These are phyloP conservation scores for Tetrapisispora fleetii DNA, from an alignment of 805 yeast genomes.

Conservation along the genomic window DNA sequence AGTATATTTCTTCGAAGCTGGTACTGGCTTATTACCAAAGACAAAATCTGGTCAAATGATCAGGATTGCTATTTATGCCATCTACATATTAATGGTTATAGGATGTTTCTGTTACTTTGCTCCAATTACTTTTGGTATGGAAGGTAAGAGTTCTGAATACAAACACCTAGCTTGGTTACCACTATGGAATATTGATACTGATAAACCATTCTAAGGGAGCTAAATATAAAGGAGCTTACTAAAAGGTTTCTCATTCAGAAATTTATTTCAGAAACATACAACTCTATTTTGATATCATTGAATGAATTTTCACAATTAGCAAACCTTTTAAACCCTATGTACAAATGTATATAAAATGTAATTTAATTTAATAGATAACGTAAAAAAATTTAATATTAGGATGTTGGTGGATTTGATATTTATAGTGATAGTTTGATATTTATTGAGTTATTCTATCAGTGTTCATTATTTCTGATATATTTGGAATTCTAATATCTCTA, in stretches of 20 bases:
- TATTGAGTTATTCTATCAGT: conserved; percentile 28
- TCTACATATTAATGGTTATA: conserved; percentile 35
- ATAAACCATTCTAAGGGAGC: conserved; percentile 1
- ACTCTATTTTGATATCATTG: background rate
- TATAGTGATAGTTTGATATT: conserved; percentile 12
- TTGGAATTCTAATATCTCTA: conserved; percentile 17
- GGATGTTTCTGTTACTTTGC: conserved; percentile 51
- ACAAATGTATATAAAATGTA: conserved; percentile 1
- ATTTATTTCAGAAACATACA: background rate
- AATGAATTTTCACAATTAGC: background rate
- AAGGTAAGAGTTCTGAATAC: conserved; percentile 34
- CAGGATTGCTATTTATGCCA: conserved; percentile 30
- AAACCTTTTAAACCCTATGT: background rate
- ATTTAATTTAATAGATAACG: conserved; percentile 1
- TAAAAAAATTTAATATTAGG: background rate
- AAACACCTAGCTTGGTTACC: conserved; percentile 40
- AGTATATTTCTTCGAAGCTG: conserved; percentile 43
- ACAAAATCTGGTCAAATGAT: conserved; percentile 19
- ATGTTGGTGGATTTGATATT: background rate
- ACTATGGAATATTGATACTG: conserved; percentile 36
- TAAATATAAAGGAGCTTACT: background rate
- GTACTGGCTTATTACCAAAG: conserved; percentile 27
- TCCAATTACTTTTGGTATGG: conserved; percentile 61
- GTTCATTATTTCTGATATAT: conserved; percentile 21
- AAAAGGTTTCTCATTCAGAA: background rate